Evolutionary conservation across 2,329 filamentous ascomycete species (phyloP).

Genomic region (Hirsutella minnesotensis): DNA sequence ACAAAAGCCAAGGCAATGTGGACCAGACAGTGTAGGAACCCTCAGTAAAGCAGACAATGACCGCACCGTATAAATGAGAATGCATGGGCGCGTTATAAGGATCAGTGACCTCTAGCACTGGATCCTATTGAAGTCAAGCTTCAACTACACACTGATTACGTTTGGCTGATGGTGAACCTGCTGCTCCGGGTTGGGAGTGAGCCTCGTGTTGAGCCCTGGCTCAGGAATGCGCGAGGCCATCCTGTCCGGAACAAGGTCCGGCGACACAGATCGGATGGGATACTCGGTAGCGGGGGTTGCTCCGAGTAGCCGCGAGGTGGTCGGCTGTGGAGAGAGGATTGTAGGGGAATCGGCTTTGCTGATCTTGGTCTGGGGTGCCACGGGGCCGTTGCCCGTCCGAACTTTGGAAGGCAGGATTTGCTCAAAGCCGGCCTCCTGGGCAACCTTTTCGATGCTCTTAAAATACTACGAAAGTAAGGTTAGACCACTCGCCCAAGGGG

Average conservation of each 20-base stretch:
- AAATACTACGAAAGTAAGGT: slow-evolving; percentile 40
- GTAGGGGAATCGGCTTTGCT: slow-evolving; percentile 31
- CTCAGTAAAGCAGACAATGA: too few species aligned
- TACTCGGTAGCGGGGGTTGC: slow-evolving; percentile 43
- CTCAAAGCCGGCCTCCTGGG: slow-evolving; percentile 43
- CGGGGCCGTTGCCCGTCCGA: slow-evolving; percentile 35
- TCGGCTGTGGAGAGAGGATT: slow-evolving; percentile 41
- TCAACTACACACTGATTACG: slow-evolving; percentile 7
- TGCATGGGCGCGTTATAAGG: too few species aligned
- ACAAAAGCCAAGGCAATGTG: too few species aligned
- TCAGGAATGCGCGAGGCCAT: slow-evolving; percentile 47
- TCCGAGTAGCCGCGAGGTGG: slow-evolving; percentile 41
- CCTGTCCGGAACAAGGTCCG: slow-evolving; percentile 49
- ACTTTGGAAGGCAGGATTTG: slow-evolving; percentile 45
- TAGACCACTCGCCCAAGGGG: neutral
- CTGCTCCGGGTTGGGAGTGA: slow-evolving; percentile 37
- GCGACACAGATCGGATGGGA: slow-evolving; percentile 41
- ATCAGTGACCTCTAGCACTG: too few species aligned
- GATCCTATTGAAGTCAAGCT: too few species aligned
- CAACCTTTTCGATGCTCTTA: slow-evolving; percentile 58
- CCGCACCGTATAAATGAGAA: too few species aligned
- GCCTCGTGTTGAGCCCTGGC: slow-evolving; percentile 28
- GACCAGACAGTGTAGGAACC: too few species aligned
- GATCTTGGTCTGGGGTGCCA: slow-evolving; percentile 24
- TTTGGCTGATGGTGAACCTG: slow-evolving; percentile 15